Base-by-base conservation (phyloP, 2,329 filamentous ascomycete species). In the Chrysoporthe deuterocubensis region DNA sequence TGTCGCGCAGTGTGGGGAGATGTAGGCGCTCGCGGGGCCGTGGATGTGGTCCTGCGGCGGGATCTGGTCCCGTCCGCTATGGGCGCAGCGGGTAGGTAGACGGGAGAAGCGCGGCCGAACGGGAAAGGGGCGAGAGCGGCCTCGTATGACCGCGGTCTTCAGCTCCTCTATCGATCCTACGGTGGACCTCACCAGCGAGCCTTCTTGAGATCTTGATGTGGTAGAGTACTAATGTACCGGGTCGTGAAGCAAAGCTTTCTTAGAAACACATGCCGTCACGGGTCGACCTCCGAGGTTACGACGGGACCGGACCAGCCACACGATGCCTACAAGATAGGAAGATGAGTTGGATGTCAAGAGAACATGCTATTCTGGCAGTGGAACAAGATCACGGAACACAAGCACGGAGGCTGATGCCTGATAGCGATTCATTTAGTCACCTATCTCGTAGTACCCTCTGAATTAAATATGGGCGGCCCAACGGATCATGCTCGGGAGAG, bases 1-100 rank as follows among this genome's bases (percentile, higher is more conserved):
- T 16, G 90, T 99, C 75, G 84, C 89, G 11, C 90, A 96, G 82
- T 97, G 95, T 76, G 96, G 96, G 42, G 94, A 98, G 85, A 97
- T 98, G 94, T 98, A n/a, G 40, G 50, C 37, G 37, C 37, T 6
- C 37, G 4, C 9, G 37, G 37, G 37, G 37, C 37, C 37, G 37
- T 9, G 58, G 62, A 26, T 26, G 26, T 26, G 26, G 26, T 26
- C 26, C 26, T 26, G 26, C 26, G 26, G 2, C 26, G 26, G 26
- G 26, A 26, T 26, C 26, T 26, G 26, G 26, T 26, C 26, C 26
- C 26, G 26, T 26, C 26, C 26, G 26, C 26, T 26, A 26, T 40
- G 37, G 37, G 37, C 37, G 37, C 37, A 40, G 37, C 37, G 6
- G 37, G 9, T 9, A 9, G 37, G 9, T 40, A 9, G 37, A 40